Evolutionary conservation across 768 basidiomycete species (phyloP), one percentile per base, ranked within the genome.

Genomic region (Gyrodon lividus): DNA sequence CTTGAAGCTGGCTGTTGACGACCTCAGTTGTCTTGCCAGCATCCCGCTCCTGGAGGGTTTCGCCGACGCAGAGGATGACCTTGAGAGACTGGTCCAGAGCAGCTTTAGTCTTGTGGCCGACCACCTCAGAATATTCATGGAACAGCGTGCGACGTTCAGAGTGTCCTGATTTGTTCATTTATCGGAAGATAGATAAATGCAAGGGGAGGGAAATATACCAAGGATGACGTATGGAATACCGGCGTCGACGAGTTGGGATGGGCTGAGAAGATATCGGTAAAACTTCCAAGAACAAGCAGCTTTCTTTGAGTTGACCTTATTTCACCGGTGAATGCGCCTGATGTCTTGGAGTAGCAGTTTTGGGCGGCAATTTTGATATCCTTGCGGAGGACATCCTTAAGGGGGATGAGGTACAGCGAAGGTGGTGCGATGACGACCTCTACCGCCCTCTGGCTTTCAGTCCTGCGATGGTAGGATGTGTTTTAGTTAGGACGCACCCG

Each of bases 341-440:
- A 82, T 12, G 79, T 67, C 71, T 93, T 87, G 68, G 79, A 79
- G 77, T 94, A 90, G 66, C 83, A 83, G 76, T 98, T 98, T 72
- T 99, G 95, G 16, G 95, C 95, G 26, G 92, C 75, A 59, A 98
- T 81, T 60, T 87, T 75, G 67, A 95, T 72, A 37, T 86, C 84
- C 54, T 83, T 79, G 61, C 81, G 75, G 45, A 92, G 60, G 47
- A 74, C 63, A 20, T 80, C 76, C 67, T 83, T 75, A 57, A 94
- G 73, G 38, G 87, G 74, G 55, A 98, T 69, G 40, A 99, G 79
- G 73, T 97, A 98, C 51, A 99, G 70, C 2, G 92, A 72, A 35
- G 96, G 96, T 9, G 93, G 93, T 6, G 96, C 85, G 60, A 99
- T 84, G 64, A 97, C 87, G 67, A 97, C 86, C 83, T 98, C 95